Conservation (phyloP, 1,284 basidiomycete species). For the Rhodotorula sp. region DNA sequence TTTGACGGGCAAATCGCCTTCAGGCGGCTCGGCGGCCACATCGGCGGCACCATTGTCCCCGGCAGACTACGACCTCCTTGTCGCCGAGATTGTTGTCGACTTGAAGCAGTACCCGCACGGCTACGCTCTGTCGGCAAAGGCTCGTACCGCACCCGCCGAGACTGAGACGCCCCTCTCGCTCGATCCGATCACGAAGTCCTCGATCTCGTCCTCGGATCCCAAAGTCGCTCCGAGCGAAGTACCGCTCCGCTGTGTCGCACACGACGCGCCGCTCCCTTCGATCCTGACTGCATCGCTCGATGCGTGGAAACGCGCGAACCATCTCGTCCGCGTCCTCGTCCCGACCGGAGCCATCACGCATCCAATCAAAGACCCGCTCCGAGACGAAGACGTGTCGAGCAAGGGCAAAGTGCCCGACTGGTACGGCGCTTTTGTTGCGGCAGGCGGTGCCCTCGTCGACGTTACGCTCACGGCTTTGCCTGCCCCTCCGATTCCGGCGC, state of each 20-base stretch:
- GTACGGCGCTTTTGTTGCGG: conserved; percentile 23
- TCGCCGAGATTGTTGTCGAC: conserved; percentile 39
- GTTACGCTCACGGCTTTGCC: conserved; percentile 58
- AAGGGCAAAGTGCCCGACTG: conserved; percentile 45
- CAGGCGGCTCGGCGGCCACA: conserved; percentile 1
- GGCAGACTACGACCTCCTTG: conserved; percentile 30
- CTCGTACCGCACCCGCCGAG: conserved; percentile 9
- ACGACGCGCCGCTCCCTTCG: conserved; percentile 40
- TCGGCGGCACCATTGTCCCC: conserved; percentile 9
- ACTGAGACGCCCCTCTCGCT: conserved; percentile 21
- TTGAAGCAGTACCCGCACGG: conserved; percentile 42
- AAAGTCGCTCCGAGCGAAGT: conserved; percentile 5
- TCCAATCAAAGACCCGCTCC: conserved; percentile 35
- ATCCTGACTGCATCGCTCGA: conserved; percentile 42
- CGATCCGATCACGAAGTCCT: conserved; percentile 15
- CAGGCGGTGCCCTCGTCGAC: conserved; percentile 60
- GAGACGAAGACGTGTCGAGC: background rate
- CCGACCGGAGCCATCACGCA: conserved; percentile 37
- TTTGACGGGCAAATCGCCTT: background rate
- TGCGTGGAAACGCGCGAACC: conserved; percentile 39
- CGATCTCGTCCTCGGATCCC: background rate
- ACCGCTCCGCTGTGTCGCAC: conserved; percentile 35
- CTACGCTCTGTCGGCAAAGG: conserved; percentile 27
- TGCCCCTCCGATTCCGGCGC: background rate
- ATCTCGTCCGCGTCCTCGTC: conserved; percentile 38